These are phyloP conservation scores for Exophiala xenobiotica DNA, from an alignment of 2,329 filamentous ascomycete genomes.

Conservation along the genomic window DNA sequence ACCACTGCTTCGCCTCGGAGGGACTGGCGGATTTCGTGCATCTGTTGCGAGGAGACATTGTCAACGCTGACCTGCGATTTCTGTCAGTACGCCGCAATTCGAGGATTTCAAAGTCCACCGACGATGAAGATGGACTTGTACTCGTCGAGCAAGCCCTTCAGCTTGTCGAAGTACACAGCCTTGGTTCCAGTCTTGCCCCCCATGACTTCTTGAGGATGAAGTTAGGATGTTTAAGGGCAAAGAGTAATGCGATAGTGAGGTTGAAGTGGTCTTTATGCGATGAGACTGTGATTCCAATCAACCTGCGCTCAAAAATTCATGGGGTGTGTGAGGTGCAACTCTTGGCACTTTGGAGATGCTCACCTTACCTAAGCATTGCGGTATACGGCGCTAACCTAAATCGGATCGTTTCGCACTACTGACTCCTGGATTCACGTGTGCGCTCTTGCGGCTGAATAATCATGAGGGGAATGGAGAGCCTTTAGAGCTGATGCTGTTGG, in stretches of 20 bases:
- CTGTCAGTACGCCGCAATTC: constrained; percentile 15
- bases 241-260: constrained; percentile 32
- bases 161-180: constrained; percentile 98
- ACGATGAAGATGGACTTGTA: constrained; percentile 97
- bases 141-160: constrained; percentile 93
- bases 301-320: no score
- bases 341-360: no score
- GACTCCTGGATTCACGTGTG: no score
- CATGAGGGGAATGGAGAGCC: background rate
- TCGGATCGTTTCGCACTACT: no score
- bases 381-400: background rate
- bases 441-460: background rate
- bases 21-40: constrained; percentile 97
- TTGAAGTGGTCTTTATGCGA: constrained; percentile 14
- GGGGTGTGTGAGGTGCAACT: no score
- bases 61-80: constrained; percentile 55
- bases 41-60: constrained; percentile 99
- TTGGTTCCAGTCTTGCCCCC: constrained; percentile 96
- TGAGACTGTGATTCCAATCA: no score
- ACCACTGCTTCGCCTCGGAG: constrained; percentile 92
- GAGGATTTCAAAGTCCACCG: constrained; percentile 7
- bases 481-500: background rate
- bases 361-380: no score
- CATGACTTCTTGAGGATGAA: constrained; percentile 96
- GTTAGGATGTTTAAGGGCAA: constrained; percentile 97